Evolutionary conservation across 2,329 filamentous ascomycete species (phyloP), one percentile per base, ranked within the genome.

Genomic region (Fusarium brevicatenulatum): DNA sequence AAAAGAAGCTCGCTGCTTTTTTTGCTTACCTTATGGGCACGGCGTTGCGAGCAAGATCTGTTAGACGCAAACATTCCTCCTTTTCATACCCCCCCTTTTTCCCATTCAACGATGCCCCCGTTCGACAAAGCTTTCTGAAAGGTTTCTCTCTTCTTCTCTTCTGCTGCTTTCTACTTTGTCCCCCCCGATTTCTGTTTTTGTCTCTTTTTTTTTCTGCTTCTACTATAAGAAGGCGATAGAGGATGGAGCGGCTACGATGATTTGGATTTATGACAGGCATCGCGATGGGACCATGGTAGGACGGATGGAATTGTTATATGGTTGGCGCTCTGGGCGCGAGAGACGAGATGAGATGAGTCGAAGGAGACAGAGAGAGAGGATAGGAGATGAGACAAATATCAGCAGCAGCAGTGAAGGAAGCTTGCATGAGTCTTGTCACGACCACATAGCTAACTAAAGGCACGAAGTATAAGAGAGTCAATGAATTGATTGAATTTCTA

Each of bases 241-340:
- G 65, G 68, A 63, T 50, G 44, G 74, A 70, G 74, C 54, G 76
- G 74, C 76, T 70, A 78, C 73, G 71, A 77, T 77, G 76, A 72
- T 76, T 77, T 77, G 76, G 76, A 78, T 78, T 77, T 78, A 77
- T 65, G 76, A 78, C 68, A 70, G 66, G 76, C 70, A 76, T 73
- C 66, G 72, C 69, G 60, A 73, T 57, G 69, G 66, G 67, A 70
- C 53, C 49, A 75, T 64, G 68, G 64, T 70, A 63, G 71, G 61
- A 70, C 55, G 66, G 63, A 63, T 46, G 67, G 66, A 58, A 59
- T 64, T 60, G 59, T 63, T 74, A 74, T 57, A 74, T 49, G 69
- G 61, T 62, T 65, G 72, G 58, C 64, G 68, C 58, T 64, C 57
- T 66, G 40, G 70, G 64, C 66, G 66, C 61, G 70, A 66, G 50